These are phyloP conservation scores for Rhododendron molle DNA, from an alignment of 148 eudicot genomes.

Conservation along the genomic window DNA sequence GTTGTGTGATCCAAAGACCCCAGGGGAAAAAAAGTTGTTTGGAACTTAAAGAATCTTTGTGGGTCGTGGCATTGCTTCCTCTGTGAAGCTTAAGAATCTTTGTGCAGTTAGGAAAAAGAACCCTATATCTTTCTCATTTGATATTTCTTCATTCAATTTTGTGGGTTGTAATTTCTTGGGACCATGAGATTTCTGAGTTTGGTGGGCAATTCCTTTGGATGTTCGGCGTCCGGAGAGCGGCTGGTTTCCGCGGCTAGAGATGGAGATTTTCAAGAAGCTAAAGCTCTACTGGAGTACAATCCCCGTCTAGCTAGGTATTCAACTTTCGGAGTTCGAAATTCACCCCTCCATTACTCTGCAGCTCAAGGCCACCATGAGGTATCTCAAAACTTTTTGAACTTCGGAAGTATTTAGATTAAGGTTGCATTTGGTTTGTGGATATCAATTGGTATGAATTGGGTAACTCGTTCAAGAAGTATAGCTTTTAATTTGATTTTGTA, in stretches of 20 bases:
- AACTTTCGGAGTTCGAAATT: slow-evolving; percentile 85
- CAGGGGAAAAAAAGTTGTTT: not conserved
- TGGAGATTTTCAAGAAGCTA: slow-evolving; percentile 95
- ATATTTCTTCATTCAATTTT: not conserved
- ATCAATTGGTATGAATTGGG: not conserved
- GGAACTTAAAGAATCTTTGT: not conserved
- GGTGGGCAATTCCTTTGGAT: slow-evolving; percentile 94
- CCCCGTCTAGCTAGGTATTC: slow-evolving; percentile 84
- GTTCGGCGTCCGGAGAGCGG: slow-evolving; percentile 91
- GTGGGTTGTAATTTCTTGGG: not conserved
- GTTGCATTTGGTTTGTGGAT: not conserved
- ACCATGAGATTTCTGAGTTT: slow-evolving; percentile 61
- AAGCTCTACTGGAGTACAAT: slow-evolving; percentile 77
- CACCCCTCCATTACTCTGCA: slow-evolving; percentile 93
- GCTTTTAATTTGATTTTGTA: not conserved
- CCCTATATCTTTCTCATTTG: not conserved
- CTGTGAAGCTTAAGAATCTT: slow-evolving; percentile 5
- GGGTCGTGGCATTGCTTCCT: slow-evolving; percentile 6
- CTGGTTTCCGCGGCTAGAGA: slow-evolving; percentile 93
- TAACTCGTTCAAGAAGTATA: not conserved
- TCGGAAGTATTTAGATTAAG: not conserved
- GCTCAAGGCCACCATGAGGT: slow-evolving; percentile 99
- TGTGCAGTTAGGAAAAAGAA: not conserved
- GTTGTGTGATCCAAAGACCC: not conserved
- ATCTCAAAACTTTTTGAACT: not conserved